A percentile compares a stretch with the other conserved stretches of the same genome.
phyloP scores from a whole-genome alignment of 225 moss, liverwort and hornwort genomes.

The Polytrichum commune region DNA sequence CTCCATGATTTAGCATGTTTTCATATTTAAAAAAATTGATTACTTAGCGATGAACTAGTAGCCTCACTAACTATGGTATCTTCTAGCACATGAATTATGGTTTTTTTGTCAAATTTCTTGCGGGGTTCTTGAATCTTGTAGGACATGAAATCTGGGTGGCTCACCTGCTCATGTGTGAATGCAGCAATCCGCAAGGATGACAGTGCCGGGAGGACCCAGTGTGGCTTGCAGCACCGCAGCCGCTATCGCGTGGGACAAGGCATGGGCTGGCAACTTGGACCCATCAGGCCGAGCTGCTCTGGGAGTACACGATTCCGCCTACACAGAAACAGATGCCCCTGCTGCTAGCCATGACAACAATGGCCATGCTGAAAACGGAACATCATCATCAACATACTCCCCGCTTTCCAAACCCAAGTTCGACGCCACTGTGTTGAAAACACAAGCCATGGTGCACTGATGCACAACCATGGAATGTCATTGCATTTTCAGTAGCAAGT shows the following conservation, averaged over 20 bases:
- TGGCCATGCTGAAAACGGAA: constrained; percentile 11
- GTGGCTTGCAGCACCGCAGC: constrained; percentile 84
- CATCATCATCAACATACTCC: no score
- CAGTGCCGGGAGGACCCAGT: constrained; percentile 79
- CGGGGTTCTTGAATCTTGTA: neutral
- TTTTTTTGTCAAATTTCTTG: neutral
- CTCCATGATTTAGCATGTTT: no score
- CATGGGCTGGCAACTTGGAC: constrained; percentile 83
- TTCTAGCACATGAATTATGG: neutral
- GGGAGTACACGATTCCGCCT: constrained; percentile 63
- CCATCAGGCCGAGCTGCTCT: constrained; percentile 80
- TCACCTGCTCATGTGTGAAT: neutral
- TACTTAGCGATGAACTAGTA: no score
- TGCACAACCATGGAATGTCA: neutral
- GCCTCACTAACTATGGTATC: no score
- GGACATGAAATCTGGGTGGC: no score
- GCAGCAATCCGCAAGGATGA: constrained; percentile 73
- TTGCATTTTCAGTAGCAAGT: neutral
- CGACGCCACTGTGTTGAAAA: constrained; percentile 3
- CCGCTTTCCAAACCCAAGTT: constrained; percentile 1
- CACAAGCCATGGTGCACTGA: constrained; percentile 10
- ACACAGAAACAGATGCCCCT: neutral
- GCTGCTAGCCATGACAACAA: constrained; percentile 4
- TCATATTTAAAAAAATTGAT: no score
- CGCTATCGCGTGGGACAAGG: constrained; percentile 77